phyloP scores from a whole-genome alignment of 106 monocot species.

The Allium sativum region DNA sequence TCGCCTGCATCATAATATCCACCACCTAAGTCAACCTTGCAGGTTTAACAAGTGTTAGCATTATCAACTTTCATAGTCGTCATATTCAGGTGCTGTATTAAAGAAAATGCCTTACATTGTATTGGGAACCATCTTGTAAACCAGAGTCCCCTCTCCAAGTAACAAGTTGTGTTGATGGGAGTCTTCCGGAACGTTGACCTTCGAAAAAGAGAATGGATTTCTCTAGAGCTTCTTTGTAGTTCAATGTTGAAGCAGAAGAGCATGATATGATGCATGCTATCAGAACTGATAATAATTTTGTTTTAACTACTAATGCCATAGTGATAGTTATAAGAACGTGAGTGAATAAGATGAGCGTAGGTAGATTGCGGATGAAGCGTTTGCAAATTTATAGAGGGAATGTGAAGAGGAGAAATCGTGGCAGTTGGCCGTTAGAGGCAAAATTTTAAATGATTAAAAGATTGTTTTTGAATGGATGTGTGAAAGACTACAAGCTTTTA shows the following conservation, averaged over 20 bases:
- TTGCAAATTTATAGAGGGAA: neutral
- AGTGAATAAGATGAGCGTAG: neutral
- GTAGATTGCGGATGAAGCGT: neutral
- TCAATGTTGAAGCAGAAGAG: conserved; percentile 1
- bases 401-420: neutral
- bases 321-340: neutral
- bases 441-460: neutral
- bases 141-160: conserved; percentile 56
- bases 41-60: neutral
- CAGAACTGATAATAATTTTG: neutral
- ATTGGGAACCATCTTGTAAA: conserved; percentile 41
- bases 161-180: conserved; percentile 46
- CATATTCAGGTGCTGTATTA: neutral
- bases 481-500: neutral
- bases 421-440: conserved; percentile 2
- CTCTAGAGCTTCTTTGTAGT: conserved; percentile 58
- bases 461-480: too few relatives aligned
- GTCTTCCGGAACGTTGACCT: conserved; percentile 61
- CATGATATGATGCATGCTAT: neutral
- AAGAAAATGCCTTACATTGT: neutral
- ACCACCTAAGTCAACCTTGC: conserved; percentile 50
- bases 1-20: conserved; percentile 52
- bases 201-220: conserved; percentile 83
- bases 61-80: neutral
- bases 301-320: neutral